Percentiles rank a stretch among this genome's conserved stretches.
These are phyloP conservation scores for Testicularia cyperi DNA, from an alignment of 1,284 basidiomycete species.

Conservation along the genomic window DNA sequence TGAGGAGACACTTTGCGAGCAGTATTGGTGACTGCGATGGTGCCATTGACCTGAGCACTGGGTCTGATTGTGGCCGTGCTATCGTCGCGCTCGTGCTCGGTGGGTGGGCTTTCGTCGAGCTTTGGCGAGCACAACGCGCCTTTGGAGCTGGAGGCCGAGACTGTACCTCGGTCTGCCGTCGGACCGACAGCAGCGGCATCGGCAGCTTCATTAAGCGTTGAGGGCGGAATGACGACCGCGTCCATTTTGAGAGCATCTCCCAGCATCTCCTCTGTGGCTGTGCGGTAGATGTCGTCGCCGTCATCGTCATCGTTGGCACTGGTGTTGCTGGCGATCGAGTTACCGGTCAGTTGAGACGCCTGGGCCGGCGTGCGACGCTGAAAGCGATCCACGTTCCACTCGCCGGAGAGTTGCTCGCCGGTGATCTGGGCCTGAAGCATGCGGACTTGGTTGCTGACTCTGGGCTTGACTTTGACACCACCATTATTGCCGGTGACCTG, in stretches of 20 bases:
- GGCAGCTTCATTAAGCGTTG: background rate
- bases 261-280: conserved; percentile 14
- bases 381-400: background rate
- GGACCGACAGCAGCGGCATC: background rate
- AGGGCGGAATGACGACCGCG: conserved; percentile 20
- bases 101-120: background rate
- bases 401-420: conserved; percentile 29
- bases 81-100: conserved; percentile 26
- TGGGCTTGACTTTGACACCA: conserved; percentile 14
- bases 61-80: conserved; percentile 35
- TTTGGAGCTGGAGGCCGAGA: conserved; percentile 16
- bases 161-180: conserved; percentile 3
- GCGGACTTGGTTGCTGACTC: conserved; percentile 33
- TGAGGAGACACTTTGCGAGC: conserved; percentile 10
- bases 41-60: conserved; percentile 1
- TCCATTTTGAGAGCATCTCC: conserved; percentile 40
- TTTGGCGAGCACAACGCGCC: conserved; percentile 2
- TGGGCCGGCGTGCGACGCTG: background rate
- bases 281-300: conserved; percentile 9
- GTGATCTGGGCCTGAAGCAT: conserved; percentile 43
- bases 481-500: conserved; percentile 16
- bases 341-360: background rate
- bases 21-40: background rate
- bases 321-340: background rate
- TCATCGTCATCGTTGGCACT: too few species aligned